Evolutionary conservation across 2,329 filamentous ascomycete species (phyloP).

Genomic region (Capronia americana): DNA sequence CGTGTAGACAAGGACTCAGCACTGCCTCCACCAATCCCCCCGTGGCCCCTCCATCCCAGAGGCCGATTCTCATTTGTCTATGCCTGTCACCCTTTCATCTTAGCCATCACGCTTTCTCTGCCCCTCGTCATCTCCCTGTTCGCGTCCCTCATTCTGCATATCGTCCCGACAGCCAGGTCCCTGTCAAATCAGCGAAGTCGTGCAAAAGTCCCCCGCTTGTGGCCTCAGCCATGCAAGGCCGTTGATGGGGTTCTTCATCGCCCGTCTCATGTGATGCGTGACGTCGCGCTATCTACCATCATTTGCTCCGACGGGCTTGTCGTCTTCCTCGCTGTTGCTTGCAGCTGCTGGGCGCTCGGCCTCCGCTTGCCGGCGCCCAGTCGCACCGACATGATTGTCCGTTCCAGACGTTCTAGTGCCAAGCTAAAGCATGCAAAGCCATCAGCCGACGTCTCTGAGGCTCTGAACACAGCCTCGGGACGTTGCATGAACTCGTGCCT

Average conservation of each 20-base stretch:
- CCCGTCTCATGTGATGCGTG: conserved; percentile 4
- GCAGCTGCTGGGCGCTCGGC: neutral
- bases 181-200: conserved; percentile 4
- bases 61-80: conserved; percentile 5
- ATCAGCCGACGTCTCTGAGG: conserved; percentile 7
- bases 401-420: neutral
- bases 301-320: neutral
- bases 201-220: conserved; percentile 19
- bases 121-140: neutral
- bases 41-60: neutral
- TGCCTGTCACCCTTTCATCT: conserved; percentile 13
- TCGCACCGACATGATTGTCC: neutral
- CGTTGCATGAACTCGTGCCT: neutral
- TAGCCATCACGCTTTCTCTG: conserved; percentile 3
- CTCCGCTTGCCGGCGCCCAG: conserved; percentile 5
- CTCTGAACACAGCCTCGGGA: neutral
- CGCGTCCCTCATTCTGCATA: neutral
- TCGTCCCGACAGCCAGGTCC: neutral
- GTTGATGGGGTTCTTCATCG: neutral
- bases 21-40: conserved; percentile 20
- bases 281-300: neutral
- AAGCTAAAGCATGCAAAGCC: neutral
- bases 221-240: conserved; percentile 14
- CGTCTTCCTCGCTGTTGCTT: neutral
- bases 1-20: conserved; percentile 3